A percentile compares a stretch with the other conserved stretches of the same genome.
Evolutionary conservation across 345 rosid species (phyloP).

Genomic region (Euphorbia lathyris): DNA sequence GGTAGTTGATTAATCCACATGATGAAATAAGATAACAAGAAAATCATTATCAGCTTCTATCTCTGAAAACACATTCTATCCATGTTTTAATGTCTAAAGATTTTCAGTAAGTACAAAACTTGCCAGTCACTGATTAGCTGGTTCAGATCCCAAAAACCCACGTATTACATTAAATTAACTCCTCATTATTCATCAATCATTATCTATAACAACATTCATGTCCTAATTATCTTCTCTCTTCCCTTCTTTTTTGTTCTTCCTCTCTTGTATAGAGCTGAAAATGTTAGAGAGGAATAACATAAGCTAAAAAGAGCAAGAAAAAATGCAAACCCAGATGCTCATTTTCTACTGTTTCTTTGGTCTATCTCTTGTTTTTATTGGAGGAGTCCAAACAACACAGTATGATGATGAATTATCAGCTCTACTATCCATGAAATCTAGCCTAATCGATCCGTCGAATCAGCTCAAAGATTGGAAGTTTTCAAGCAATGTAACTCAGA

Average conservation of each 20-base stretch:
- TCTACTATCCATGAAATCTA: conserved; percentile 54
- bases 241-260: conserved; percentile 27
- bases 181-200: conserved; percentile 7
- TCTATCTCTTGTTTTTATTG: conserved; percentile 42
- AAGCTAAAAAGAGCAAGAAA: conserved; percentile 23
- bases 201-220: conserved; percentile 3
- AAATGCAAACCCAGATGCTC: conserved; percentile 41
- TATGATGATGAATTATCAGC: conserved; percentile 46
- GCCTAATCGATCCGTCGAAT: conserved; percentile 54
- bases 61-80: conserved; percentile 63
- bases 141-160: conserved; percentile 69
- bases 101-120: conserved; percentile 61
- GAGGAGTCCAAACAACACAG: conserved; percentile 26
- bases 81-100: conserved; percentile 77
- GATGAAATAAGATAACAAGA: conserved; percentile 32
- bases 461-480: conserved; percentile 65
- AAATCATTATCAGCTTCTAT: conserved; percentile 23
- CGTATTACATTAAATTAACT: conserved; percentile 33
- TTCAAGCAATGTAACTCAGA: conserved; percentile 17
- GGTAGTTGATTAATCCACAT: conserved; percentile 4
- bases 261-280: conserved; percentile 33
- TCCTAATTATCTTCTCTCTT: neutral
- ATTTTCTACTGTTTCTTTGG: conserved; percentile 48
- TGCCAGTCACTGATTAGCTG: conserved; percentile 61
- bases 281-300: conserved; percentile 35